phyloP scores from a whole-genome alignment of 2,329 filamentous ascomycete genomes.

The Xylaria sp. region DNA sequence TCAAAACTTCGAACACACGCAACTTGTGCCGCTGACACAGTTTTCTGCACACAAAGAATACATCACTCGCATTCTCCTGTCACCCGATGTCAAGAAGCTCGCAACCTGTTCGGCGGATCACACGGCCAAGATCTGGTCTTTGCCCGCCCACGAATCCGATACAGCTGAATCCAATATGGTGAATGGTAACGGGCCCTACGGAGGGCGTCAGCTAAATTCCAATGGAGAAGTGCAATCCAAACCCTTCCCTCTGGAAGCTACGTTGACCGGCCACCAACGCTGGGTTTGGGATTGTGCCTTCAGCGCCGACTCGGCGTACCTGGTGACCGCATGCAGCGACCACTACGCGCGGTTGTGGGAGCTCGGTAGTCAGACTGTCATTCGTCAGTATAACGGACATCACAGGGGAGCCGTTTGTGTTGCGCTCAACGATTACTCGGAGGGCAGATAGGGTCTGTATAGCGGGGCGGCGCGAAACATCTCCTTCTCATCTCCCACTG shows the following conservation, averaged over 20 bases:
- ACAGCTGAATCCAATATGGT: slow-evolving; percentile 16
- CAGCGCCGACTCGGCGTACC: slow-evolving; percentile 88
- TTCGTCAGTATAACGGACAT: slow-evolving; percentile 93
- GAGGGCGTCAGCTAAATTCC: neutral
- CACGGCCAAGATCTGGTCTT: slow-evolving; percentile 88
- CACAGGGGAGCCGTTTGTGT: slow-evolving; percentile 92
- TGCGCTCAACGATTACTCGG: slow-evolving; percentile 84
- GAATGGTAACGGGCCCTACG: slow-evolving; percentile 23
- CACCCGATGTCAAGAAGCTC: slow-evolving; percentile 90
- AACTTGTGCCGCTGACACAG: slow-evolving; percentile 83
- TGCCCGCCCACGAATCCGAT: slow-evolving; percentile 22
- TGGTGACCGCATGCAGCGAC: slow-evolving; percentile 91
- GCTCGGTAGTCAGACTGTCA: slow-evolving; percentile 82
- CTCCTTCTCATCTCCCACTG: neutral
- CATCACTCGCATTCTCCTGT: slow-evolving; percentile 89
- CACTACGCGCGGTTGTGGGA: slow-evolving; percentile 95
- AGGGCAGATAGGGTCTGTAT: slow-evolving; percentile 49
- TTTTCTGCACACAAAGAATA: slow-evolving; percentile 92
- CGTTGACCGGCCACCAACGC: slow-evolving; percentile 85
- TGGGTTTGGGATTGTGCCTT: slow-evolving; percentile 99
- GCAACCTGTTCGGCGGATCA: slow-evolving; percentile 95
- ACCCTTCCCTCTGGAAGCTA: slow-evolving; percentile 82
- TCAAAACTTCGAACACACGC: slow-evolving; percentile 80
- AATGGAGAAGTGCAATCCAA: slow-evolving; percentile 47
- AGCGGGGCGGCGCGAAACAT: neutral